Conservation (phyloP, 192 early-diverging fungal genomes). For the Coemansia sp. region DNA sequence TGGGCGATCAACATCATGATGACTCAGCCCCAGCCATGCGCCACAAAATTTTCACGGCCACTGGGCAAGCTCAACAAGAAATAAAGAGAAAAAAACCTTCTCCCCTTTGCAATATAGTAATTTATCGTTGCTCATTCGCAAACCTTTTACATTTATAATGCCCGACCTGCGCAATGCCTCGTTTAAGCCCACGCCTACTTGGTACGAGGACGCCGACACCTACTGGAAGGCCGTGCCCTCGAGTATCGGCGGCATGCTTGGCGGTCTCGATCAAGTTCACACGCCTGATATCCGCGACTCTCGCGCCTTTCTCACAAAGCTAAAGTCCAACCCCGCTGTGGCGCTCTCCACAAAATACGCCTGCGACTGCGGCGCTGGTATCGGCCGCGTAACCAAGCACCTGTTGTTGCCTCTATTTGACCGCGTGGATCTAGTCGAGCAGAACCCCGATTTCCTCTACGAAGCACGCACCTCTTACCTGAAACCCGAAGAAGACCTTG, state of each 20-base stretch:
- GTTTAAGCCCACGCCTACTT: constrained; percentile 50
- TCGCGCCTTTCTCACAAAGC: constrained; percentile 61
- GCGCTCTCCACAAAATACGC: constrained; percentile 24
- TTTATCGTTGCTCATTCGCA: not conserved
- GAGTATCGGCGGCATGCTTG: constrained; percentile 79
- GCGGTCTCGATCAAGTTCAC: constrained; percentile 80
- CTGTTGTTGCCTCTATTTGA: constrained; percentile 81
- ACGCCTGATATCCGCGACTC: constrained; percentile 74
- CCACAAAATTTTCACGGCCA: not conserved
- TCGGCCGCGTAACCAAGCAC: constrained; percentile 89
- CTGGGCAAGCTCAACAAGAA: no score
- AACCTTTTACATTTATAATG: constrained; percentile 6
- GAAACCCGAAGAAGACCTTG: constrained; percentile 60
- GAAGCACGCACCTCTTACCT: constrained; percentile 68
- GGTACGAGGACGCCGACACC: constrained; percentile 70
- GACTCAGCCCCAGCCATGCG: not conserved
- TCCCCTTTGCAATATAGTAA: not conserved
- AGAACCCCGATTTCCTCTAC: constrained; percentile 76
- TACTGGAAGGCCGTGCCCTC: constrained; percentile 53
- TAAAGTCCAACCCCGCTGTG: constrained; percentile 5
- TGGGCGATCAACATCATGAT: not conserved
- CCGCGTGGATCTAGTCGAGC: constrained; percentile 91
- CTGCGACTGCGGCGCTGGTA: constrained; percentile 94
- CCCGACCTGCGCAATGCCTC: constrained; percentile 8
- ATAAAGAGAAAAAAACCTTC: not conserved